phyloP scores from a whole-genome alignment of 108 stramenopile species.

The Mediolabrus comicus region DNA sequence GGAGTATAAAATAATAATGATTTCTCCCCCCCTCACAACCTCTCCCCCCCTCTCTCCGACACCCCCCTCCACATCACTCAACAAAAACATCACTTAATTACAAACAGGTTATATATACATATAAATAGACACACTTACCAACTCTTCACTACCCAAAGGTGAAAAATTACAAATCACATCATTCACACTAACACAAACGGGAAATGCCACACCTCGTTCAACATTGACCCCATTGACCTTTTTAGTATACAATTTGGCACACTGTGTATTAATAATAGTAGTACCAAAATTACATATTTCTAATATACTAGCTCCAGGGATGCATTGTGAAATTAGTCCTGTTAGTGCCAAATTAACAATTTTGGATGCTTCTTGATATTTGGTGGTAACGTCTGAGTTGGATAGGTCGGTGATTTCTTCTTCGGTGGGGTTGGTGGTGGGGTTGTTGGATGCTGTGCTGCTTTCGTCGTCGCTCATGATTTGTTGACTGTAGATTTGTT shows the following conservation, averaged over 20 bases:
- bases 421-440: not conserved
- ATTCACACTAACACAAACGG: conserved; percentile 98
- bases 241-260: conserved; percentile 80
- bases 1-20: no score
- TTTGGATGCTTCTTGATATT: conserved; percentile 98
- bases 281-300: conserved; percentile 93
- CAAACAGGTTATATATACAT: no score
- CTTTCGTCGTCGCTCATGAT: conserved; percentile 47
- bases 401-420: not conserved
- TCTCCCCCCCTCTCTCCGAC: no score
- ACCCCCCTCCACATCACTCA: no score
- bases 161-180: conserved; percentile 97
- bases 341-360: conserved; percentile 93
- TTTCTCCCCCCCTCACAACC: no score
- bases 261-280: conserved; percentile 67
- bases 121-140: conserved; percentile 49
- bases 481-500: not conserved
- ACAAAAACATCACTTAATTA: no score
- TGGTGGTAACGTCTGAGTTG: conserved; percentile 88
- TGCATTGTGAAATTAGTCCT: conserved; percentile 85
- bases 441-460: not conserved
- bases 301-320: conserved; percentile 87
- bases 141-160: conserved; percentile 89
- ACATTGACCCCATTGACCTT: conserved; percentile 83
- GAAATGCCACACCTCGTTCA: conserved; percentile 98